These are phyloP conservation scores for Phytophthora constricta DNA, from an alignment of 352 stramenopile genomes.

Conservation along the genomic window DNA sequence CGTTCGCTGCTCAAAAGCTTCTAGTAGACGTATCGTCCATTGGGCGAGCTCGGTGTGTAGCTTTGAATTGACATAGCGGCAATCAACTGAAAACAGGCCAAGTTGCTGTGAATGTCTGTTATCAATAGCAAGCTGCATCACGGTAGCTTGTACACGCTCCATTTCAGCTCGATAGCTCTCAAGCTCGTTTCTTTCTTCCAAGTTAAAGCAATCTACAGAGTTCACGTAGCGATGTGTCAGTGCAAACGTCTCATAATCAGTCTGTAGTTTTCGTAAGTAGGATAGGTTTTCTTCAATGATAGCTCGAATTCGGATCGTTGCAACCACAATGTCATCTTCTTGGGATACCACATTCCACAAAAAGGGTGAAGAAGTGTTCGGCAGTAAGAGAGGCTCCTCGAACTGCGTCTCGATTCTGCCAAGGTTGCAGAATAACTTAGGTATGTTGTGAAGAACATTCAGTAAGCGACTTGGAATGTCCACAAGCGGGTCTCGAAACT, in stretches of 20 bases:
- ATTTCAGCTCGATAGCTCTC: constrained; percentile 39
- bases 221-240: constrained; percentile 43
- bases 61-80: constrained; percentile 46
- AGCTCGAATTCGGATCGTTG: constrained; percentile 63
- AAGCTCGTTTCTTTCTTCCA: constrained; percentile 33
- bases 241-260: constrained; percentile 49
- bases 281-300: constrained; percentile 68
- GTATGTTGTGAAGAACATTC: constrained; percentile 74
- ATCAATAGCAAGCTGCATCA: constrained; percentile 28
- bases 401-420: constrained; percentile 76
- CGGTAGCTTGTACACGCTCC: constrained; percentile 32
- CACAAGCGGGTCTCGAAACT: constrained; percentile 58
- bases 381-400: constrained; percentile 36
- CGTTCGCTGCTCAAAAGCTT: constrained; percentile 61
- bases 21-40: constrained; percentile 52
- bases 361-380: constrained; percentile 49
- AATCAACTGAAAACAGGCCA: constrained; percentile 62
- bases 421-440: constrained; percentile 70
- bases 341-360: constrained; percentile 75
- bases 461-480: constrained; percentile 65
- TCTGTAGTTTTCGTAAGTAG: constrained; percentile 44
- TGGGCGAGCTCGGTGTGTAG: constrained; percentile 46
- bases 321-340: constrained; percentile 61
- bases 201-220: constrained; percentile 53
- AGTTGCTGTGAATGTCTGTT: constrained; percentile 36